A percentile compares a stretch with the other conserved stretches of the same genome.
Evolutionary conservation across 768 basidiomycete genomes (phyloP).

Genomic region (Kondoa malvinella): DNA sequence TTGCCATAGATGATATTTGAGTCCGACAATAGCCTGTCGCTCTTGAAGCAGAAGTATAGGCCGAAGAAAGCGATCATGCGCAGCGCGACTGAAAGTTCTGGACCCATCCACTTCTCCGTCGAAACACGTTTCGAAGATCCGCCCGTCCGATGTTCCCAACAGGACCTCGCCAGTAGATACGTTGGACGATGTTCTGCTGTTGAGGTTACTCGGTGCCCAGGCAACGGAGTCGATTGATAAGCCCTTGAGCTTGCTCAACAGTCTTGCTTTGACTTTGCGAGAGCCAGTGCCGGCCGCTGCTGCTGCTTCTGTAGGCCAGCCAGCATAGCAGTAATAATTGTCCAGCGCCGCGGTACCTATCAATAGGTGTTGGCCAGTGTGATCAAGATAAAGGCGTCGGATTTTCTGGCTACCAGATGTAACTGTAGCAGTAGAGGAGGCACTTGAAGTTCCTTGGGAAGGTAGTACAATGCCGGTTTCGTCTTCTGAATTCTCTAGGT

Average conservation of each 20-base stretch:
- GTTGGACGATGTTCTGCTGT: slow-evolving; percentile 40
- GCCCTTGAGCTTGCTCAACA: slow-evolving; percentile 54
- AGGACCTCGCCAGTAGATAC: slow-evolving; percentile 70
- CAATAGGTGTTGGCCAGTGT: slow-evolving; percentile 75
- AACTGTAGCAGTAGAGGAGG: not conserved
- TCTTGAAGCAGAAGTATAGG: slow-evolving; percentile 62
- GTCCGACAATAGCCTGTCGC: slow-evolving; percentile 62
- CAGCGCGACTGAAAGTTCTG: slow-evolving; percentile 1
- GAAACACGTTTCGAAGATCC: slow-evolving; percentile 61
- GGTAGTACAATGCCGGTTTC: slow-evolving; percentile 48
- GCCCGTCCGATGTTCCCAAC: slow-evolving; percentile 67
- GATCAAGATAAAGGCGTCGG: slow-evolving; percentile 74
- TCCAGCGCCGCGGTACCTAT: slow-evolving; percentile 75
- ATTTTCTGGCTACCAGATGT: slow-evolving; percentile 39
- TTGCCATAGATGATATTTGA: slow-evolving; percentile 55
- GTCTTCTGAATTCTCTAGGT: slow-evolving; percentile 47
- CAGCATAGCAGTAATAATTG: slow-evolving; percentile 70
- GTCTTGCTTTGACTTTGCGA: too few relatives aligned
- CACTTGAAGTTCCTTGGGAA: not conserved
- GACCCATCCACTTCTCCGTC: slow-evolving; percentile 53
- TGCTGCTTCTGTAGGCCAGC: slow-evolving; percentile 9
- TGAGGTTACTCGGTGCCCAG: slow-evolving; percentile 54
- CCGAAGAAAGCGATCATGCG: slow-evolving; percentile 57
- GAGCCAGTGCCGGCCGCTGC: slow-evolving; percentile 53
- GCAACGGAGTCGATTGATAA: slow-evolving; percentile 78